Evolutionary conservation across 1,284 basidiomycete genomes (phyloP), one percentile per base, ranked within the genome.

Genomic region (Moesziomyces parantarcticus): DNA sequence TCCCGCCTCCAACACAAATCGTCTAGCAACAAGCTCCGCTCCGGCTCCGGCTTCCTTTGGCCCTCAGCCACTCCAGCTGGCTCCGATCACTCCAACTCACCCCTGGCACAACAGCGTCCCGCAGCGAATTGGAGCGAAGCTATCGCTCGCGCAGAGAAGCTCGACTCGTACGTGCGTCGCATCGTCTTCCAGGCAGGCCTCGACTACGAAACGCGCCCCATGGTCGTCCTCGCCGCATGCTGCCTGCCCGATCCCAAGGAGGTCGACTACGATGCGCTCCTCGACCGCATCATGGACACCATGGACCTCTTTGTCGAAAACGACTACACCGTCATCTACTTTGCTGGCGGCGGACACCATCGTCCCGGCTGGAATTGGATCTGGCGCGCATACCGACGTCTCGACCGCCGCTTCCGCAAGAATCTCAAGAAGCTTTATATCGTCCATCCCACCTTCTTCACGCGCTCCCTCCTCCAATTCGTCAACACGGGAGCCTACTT

Each of bases 111-210:
- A 25, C 23, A 32, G 36, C 54, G 66, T 39, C 51, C 71, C 9
- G 54, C 72, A 43, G 62, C 86, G 85, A 41, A 82, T 80, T 62
- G 84, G 65, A 57, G 51, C 32, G 63, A 74, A 47, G 56, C 61
- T 23, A 42, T 74, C 5, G 68, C 72, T 10, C 68, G 77, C 20
- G 61, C 62, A 23, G 71, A 78, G 21, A 66, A 65, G 44, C 52
- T 83, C 29, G 81, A 91, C 78, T 87, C 90, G 20, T 88, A 91
- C 39, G 88, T 93, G 85, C 82, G 85, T 36, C 88, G 86, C 79
- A 86, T 93, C 85, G 92, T 93, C 51, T 92, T 92, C 74, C 92
- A 93, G 80, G 92, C 92, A 40, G 92, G 92, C 1, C 91, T 93
- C 56, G 92, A 93, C 84, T 92, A 89, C 77, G 92, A 93, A 91